Percentiles rank a stretch among this genome's conserved stretches.
phyloP scores from a whole-genome alignment of 495 filamentous ascomycete genomes.

The Talaromyces ruber region DNA sequence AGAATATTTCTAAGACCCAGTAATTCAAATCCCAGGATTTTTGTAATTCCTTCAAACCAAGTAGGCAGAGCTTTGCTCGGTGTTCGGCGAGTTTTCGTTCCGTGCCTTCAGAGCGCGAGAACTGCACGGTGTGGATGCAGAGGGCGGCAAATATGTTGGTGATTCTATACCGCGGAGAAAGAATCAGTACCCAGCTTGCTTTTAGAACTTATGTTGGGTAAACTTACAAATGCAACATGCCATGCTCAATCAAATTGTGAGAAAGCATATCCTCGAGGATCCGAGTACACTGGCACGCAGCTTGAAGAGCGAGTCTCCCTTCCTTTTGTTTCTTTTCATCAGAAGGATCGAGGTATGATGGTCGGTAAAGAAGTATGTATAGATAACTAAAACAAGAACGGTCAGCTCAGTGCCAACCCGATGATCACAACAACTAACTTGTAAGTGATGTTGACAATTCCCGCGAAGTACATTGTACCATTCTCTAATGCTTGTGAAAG shows the following conservation, averaged over 20 bases:
- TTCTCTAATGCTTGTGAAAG: slow-evolving; percentile 16
- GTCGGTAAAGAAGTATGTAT: slow-evolving; percentile 31
- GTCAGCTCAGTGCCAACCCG: not conserved
- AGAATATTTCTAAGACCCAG: slow-evolving; percentile 37
- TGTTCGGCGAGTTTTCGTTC: slow-evolving; percentile 36
- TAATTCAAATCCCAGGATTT: slow-evolving; percentile 41
- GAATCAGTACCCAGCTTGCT: not conserved
- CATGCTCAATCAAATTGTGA: slow-evolving; percentile 35
- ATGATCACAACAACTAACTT: slow-evolving; percentile 19
- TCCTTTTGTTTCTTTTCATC: slow-evolving; percentile 13
- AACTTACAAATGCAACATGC: slow-evolving; percentile 34
- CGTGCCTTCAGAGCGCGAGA: slow-evolving; percentile 26
- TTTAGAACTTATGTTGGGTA: no score
- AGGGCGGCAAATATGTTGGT: slow-evolving; percentile 39
- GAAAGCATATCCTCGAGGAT: slow-evolving; percentile 40
- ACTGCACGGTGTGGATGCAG: slow-evolving; percentile 39
- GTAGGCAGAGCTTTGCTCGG: slow-evolving; percentile 35
- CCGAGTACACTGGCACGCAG: slow-evolving; percentile 31
- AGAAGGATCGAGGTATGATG: slow-evolving; percentile 23
- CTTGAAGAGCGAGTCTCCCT: slow-evolving; percentile 31
- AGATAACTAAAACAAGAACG: slow-evolving; percentile 20
- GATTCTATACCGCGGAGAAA: slow-evolving; percentile 17
- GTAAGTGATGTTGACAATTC: slow-evolving; percentile 37
- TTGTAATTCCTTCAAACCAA: slow-evolving; percentile 38
- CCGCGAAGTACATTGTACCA: slow-evolving; percentile 26